Evolutionary conservation across 2,329 filamentous ascomycete genomes (phyloP).

Genomic region (Thermothelomyces thermophilus): DNA sequence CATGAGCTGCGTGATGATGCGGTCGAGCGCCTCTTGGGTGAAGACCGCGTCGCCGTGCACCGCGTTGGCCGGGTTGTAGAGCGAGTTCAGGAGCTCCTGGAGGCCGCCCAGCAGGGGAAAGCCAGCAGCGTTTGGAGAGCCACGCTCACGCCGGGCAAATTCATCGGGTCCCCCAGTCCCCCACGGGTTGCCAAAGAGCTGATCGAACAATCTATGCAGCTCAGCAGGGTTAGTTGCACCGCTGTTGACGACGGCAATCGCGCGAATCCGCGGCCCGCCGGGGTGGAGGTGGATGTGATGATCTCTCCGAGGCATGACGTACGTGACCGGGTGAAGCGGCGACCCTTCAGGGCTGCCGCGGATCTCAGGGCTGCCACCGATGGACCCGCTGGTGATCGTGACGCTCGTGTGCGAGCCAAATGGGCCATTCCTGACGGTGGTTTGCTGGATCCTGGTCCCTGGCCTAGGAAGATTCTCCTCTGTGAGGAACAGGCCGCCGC

Average conservation of each 20-base stretch:
- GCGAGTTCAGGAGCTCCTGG: constrained; percentile 44
- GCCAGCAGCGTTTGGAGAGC: constrained; percentile 20
- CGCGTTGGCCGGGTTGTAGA: constrained; percentile 48
- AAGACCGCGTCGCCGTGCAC: constrained; percentile 76
- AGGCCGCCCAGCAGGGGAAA: constrained; percentile 35
- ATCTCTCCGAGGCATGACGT: constrained; percentile 25
- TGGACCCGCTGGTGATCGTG: constrained; percentile 34
- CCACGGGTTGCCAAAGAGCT: constrained; percentile 34
- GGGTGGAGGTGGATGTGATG: neutral
- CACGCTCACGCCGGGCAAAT: constrained; percentile 14
- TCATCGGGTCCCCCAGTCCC: constrained; percentile 24
- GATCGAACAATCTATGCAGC: constrained; percentile 39
- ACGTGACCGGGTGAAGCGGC: constrained; percentile 40
- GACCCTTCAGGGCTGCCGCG: neutral
- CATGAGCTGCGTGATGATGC: constrained; percentile 82
- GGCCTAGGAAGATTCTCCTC: neutral
- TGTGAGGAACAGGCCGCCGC: neutral
- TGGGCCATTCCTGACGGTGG: constrained; percentile 34
- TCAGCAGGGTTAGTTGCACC: constrained; percentile 29
- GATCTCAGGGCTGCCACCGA: neutral
- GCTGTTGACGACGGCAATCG: constrained; percentile 5
- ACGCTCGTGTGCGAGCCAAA: constrained; percentile 35
- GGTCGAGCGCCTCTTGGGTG: constrained; percentile 82
- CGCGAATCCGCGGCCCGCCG: constrained; percentile 1
- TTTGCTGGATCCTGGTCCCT: constrained; percentile 28